A percentile compares a stretch with the other conserved stretches of the same genome.
Conservation (phyloP, 495 filamentous ascomycete genomes). For the Penicillium atrosanguineum region DNA sequence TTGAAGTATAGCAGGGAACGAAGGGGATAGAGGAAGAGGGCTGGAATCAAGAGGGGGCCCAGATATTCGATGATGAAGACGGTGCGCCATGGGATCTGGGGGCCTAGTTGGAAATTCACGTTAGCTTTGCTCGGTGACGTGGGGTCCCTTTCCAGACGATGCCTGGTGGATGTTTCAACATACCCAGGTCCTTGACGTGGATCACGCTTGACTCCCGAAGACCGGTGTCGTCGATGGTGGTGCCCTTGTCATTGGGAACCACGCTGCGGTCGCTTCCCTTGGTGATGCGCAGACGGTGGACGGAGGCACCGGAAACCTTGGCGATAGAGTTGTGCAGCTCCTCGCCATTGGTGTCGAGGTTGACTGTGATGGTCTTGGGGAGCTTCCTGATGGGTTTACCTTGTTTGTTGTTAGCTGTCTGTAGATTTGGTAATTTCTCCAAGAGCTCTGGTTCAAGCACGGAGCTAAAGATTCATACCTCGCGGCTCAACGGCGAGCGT, state of each 20-base stretch:
- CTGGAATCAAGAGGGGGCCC: slow-evolving; percentile 90
- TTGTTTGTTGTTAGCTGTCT: slow-evolving; percentile 16
- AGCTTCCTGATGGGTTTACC: slow-evolving; percentile 69
- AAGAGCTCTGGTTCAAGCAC: slow-evolving; percentile 2
- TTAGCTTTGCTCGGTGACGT: slow-evolving; percentile 4
- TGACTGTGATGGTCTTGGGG: slow-evolving; percentile 62
- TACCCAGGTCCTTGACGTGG: slow-evolving; percentile 92
- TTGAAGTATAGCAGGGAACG: slow-evolving; percentile 72
- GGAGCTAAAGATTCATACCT: slow-evolving; percentile 28
- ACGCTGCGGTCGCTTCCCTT: slow-evolving; percentile 66
- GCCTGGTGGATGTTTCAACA: slow-evolving; percentile 15
- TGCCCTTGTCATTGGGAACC: slow-evolving; percentile 67
- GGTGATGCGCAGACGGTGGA: slow-evolving; percentile 66
- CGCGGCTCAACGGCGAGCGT: slow-evolving; percentile 40
- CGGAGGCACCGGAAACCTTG: slow-evolving; percentile 47
- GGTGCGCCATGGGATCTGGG: slow-evolving; percentile 88
- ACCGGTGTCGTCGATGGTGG: slow-evolving; percentile 60
- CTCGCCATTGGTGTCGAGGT: slow-evolving; percentile 57
- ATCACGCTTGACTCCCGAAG: slow-evolving; percentile 68
- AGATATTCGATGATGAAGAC: slow-evolving; percentile 95
- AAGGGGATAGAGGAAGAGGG: slow-evolving; percentile 62
- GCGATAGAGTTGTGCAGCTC: slow-evolving; percentile 61
- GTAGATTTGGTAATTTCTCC: not conserved
- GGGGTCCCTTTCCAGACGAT: not conserved
- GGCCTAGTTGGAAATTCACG: slow-evolving; percentile 51